A percentile compares a stretch with the other conserved stretches of the same genome.
Evolutionary conservation across 371 early-diverging fungal species (phyloP).

Genomic region (Mucor plumbeus): DNA sequence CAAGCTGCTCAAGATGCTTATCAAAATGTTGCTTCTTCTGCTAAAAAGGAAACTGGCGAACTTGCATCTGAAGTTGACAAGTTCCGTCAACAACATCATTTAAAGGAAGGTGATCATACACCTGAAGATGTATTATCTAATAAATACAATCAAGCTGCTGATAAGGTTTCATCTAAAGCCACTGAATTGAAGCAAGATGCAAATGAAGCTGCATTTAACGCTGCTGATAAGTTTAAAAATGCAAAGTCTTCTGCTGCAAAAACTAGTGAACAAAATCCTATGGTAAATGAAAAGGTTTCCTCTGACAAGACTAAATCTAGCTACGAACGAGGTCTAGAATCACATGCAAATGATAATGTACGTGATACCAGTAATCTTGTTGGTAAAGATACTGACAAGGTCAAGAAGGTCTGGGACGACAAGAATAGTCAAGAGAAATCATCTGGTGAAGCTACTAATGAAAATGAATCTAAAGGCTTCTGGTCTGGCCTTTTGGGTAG

Average conservation of each 20-base stretch:
- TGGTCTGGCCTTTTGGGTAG: conserved; percentile 14
- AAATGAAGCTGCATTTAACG: conserved; percentile 17
- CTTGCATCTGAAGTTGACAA: conserved; percentile 13
- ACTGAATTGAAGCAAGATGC: conserved; percentile 1
- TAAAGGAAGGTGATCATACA: conserved; percentile 36
- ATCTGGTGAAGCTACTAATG: not conserved
- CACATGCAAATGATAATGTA: conserved; percentile 11
- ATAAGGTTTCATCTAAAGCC: not conserved
- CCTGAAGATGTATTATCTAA: conserved; percentile 31
- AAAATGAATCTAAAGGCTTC: conserved; percentile 7
- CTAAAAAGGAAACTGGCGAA: not conserved
- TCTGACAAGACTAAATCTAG: conserved; percentile 17
- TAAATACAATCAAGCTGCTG: not conserved
- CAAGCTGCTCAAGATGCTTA: conserved; percentile 30
- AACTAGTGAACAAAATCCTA: conserved; percentile 15
- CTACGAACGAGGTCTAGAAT: conserved; percentile 20
- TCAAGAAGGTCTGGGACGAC: conserved; percentile 27
- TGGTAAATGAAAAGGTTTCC: conserved; percentile 30
- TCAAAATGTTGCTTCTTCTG: conserved; percentile 7
- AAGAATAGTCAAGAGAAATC: not conserved
- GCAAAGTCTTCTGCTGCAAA: conserved; percentile 6
- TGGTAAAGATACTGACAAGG: conserved; percentile 23
- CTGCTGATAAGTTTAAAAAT: conserved; percentile 5
- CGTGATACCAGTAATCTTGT: conserved; percentile 23
- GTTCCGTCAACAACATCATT: conserved; percentile 34